Evolutionary conservation across 108 stramenopile genomes (phyloP).

Genomic region (Asterionellopsis glacialis): DNA sequence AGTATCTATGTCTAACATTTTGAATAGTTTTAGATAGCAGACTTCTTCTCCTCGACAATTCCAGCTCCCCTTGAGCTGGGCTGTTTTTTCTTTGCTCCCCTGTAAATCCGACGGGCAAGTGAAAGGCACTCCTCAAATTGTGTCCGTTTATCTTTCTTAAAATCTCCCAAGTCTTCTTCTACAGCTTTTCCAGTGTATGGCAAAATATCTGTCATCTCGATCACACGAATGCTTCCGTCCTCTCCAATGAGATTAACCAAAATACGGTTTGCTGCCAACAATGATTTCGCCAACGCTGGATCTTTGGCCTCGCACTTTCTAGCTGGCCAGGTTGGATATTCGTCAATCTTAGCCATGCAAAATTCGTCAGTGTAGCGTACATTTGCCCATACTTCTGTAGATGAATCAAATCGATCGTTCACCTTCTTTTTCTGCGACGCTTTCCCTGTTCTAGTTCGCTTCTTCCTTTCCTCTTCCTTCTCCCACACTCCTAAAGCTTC

Average conservation of each 20-base stretch:
- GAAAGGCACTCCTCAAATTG: slow-evolving; percentile 68
- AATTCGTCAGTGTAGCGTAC: slow-evolving; percentile 60
- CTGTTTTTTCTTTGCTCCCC: slow-evolving; percentile 41
- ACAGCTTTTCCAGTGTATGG: slow-evolving; percentile 48
- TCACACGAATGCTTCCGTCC: slow-evolving; percentile 50
- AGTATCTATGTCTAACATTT: too few relatives aligned
- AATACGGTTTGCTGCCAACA: slow-evolving; percentile 32
- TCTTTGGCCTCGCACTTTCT: slow-evolving; percentile 59
- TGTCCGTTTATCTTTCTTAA: slow-evolving; percentile 34
- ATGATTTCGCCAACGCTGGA: slow-evolving; percentile 24
- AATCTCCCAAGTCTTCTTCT: slow-evolving; percentile 40
- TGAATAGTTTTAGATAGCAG: slow-evolving; percentile 1
- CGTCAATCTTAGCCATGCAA: slow-evolving; percentile 61
- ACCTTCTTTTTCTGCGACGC: not conserved
- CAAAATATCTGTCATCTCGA: slow-evolving; percentile 34
- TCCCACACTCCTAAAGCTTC: slow-evolving; percentile 41
- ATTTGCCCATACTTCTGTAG: slow-evolving; percentile 69
- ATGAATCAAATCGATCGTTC: slow-evolving; percentile 20
- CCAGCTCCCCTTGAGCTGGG: slow-evolving; percentile 23
- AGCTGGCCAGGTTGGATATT: slow-evolving; percentile 85
- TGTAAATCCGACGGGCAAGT: slow-evolving; percentile 58
- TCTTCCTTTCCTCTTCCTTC: slow-evolving; percentile 19
- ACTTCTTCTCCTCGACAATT: slow-evolving; percentile 39
- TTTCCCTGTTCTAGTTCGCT: slow-evolving; percentile 17
- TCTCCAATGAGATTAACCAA: slow-evolving; percentile 76